Base-by-base conservation (phyloP, 139 green algal species). In the Nannochloris sp. region DNA sequence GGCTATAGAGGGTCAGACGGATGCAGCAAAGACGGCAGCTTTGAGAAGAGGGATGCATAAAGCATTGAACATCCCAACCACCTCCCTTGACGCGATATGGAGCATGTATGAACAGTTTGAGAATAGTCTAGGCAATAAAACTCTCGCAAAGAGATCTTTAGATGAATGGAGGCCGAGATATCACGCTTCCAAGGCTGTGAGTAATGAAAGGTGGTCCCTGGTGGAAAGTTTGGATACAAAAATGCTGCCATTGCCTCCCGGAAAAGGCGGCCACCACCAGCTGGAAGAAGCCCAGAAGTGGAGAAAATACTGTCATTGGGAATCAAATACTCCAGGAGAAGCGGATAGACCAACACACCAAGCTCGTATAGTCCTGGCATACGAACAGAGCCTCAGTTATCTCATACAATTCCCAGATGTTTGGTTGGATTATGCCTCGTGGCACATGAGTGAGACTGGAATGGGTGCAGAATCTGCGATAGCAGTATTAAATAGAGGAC, bases 21-120 rank as follows among this genome's bases (percentile, higher is more conserved):
- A 76, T n/a, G 70, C 84, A 50, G 72, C 72, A 5, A 74, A 73
- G 10, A 59, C 85, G 46, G 85, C 75, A 2, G 73, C 70, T 3
- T 69, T 94, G 50, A 80, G 91, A 17, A 77, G 76, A 13, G 60
- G 53, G n/a, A 73, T 84, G 51, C 84, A 97, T 68, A 73, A 79
- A 2, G 91, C 89, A 0, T 62, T 97, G 12, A 63, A 75, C 12
- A 82, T 95, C 46, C 89, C 91, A 2, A 85, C 73, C 8, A 45
- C 74, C 31, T 68, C 71, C 16, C 63, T 95, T 59, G 91, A 97
- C 31, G 59, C 65, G 14, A 68, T 97, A 56, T 97, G 91, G 90
- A 67, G 76, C 1, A 72, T 79, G 11, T 97, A 96, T 61, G 89
- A 97, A 77, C 62, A 61, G 0, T 95, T 93, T 70, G 91, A 97